Conservation (phyloP, 306 rosid genomes). For the Dicorynia guianensis region DNA sequence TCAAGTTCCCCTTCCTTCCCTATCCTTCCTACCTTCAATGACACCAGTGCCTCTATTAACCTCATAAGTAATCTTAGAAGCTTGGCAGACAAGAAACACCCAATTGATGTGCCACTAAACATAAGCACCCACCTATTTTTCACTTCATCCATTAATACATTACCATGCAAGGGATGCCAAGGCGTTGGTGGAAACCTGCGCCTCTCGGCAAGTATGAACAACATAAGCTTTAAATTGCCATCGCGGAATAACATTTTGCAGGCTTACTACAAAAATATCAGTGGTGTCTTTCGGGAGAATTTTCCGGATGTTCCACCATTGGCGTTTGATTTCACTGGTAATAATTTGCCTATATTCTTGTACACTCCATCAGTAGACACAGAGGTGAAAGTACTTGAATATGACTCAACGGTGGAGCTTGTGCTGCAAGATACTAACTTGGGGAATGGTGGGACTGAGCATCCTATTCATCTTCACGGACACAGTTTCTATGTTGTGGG, state of each 20-base stretch:
- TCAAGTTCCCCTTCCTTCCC: conserved; percentile 44
- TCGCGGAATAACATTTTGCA: too few species aligned
- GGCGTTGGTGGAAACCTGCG: conserved; percentile 36
- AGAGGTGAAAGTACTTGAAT: not conserved
- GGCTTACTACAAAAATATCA: conserved; percentile 5
- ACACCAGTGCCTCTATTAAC: conserved; percentile 45
- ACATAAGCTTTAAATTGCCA: conserved; percentile 5
- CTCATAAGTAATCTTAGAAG: conserved; percentile 48
- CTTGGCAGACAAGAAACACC: conserved; percentile 43
- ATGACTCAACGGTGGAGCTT: conserved; percentile 45
- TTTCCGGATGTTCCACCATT: conserved; percentile 50
- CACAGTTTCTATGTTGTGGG: conserved; percentile 52
- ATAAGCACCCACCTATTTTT: conserved; percentile 25
- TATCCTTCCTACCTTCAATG: conserved; percentile 55
- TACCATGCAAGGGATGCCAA: conserved; percentile 46
- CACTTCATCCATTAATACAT: conserved; percentile 48
- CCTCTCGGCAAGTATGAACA: conserved; percentile 60
- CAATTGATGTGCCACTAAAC: conserved; percentile 43
- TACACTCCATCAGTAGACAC: conserved; percentile 33
- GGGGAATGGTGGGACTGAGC: not conserved
- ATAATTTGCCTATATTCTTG: not conserved
- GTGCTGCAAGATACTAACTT: conserved; percentile 50
- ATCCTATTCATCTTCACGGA: conserved; percentile 55
- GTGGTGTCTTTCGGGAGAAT: conserved; percentile 37
- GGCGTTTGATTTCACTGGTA: conserved; percentile 46